Percentiles rank a stretch among this genome's conserved stretches.
Evolutionary conservation across 75 land plant species (phyloP).

Genomic region (Sequoia sempervirens): DNA sequence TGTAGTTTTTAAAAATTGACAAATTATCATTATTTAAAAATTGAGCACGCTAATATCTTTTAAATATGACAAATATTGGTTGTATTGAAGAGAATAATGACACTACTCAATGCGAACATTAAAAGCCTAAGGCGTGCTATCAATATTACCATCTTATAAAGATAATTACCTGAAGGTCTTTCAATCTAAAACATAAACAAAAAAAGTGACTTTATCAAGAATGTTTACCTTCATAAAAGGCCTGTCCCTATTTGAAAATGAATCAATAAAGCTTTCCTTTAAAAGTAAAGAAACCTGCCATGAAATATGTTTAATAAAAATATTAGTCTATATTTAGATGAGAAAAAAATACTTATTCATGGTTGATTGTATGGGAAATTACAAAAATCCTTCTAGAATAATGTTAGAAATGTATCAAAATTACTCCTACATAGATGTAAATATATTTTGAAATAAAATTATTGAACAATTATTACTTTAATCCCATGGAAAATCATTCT

Average conservation of each 20-base stretch:
- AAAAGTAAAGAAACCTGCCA: constrained; percentile 64
- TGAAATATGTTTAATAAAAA: background rate
- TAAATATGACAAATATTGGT: background rate
- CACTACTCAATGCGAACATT: background rate
- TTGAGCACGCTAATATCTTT: too few species aligned
- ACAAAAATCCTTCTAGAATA: background rate
- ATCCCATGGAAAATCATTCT: background rate
- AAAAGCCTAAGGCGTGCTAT: background rate
- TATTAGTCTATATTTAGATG: background rate
- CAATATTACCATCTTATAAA: background rate
- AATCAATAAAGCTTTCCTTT: constrained; percentile 95
- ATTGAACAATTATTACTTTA: background rate
- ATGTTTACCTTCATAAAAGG: constrained; percentile 89
- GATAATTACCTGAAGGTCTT: background rate
- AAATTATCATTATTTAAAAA: too few species aligned
- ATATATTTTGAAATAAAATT: background rate
- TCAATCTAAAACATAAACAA: background rate
- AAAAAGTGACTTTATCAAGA: background rate
- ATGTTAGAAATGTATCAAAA: background rate
- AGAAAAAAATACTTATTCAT: background rate
- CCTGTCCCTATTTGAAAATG: constrained; percentile 75
- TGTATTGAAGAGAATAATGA: too few species aligned
- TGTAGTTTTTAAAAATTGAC: background rate
- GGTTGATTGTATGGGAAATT: background rate
- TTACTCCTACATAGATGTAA: background rate